Percentiles rank a stretch among this genome's conserved stretches.
phyloP scores from a whole-genome alignment of 768 basidiomycete genomes.

The Boletus rufocinnamomeus region DNA sequence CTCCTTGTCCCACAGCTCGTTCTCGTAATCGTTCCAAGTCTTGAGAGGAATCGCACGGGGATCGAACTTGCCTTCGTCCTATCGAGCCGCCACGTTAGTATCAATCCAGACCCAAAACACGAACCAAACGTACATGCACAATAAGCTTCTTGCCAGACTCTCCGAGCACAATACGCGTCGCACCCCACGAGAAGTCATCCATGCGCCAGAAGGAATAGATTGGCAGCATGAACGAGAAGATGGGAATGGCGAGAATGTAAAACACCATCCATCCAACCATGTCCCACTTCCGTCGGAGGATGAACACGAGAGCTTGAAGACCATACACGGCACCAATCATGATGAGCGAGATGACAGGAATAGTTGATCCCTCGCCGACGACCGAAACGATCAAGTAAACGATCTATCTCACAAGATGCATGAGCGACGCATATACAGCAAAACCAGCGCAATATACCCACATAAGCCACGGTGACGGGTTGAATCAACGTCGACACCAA shows the following conservation, averaged over 20 bases:
- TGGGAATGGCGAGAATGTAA: slow-evolving; percentile 93
- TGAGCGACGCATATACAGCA: slow-evolving; percentile 8
- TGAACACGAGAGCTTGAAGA: slow-evolving; percentile 88
- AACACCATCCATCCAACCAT: slow-evolving; percentile 98
- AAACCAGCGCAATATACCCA: slow-evolving; percentile 46
- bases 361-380: slow-evolving; percentile 58
- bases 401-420: slow-evolving; percentile 49
- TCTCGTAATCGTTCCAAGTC: slow-evolving; percentile 96
- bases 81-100: slow-evolving; percentile 9
- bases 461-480: slow-evolving; percentile 87
- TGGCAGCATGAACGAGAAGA: slow-evolving; percentile 91
- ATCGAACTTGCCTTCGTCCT: slow-evolving; percentile 99
- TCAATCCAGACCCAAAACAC: slow-evolving; percentile 1
- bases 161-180: slow-evolving; percentile 88
- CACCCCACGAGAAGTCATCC: slow-evolving; percentile 98
- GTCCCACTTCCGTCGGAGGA: slow-evolving; percentile 94
- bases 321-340: slow-evolving; percentile 96
- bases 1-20: slow-evolving; percentile 97
- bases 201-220: slow-evolving; percentile 97
- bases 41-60: slow-evolving; percentile 91
- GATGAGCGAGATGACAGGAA: slow-evolving; percentile 82
- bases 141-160: slow-evolving; percentile 96
- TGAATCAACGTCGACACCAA: slow-evolving; percentile 83
- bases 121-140: slow-evolving; percentile 69
- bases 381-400: slow-evolving; percentile 86